Base-by-base conservation (phyloP, 345 rosid species). In the Clarkia xantiana region DNA sequence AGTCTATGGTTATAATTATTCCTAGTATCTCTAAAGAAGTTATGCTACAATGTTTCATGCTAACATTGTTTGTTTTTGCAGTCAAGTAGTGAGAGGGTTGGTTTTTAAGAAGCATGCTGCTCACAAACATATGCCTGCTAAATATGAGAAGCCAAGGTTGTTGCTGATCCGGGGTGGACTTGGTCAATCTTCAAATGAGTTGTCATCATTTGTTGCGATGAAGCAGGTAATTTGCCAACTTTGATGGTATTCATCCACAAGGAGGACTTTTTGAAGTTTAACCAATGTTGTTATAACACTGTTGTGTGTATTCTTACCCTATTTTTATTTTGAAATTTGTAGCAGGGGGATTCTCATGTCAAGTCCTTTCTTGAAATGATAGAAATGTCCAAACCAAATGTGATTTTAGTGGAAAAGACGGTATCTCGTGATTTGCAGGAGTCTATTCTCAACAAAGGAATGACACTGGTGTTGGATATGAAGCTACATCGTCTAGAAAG, bases 41-140 rank as follows among this genome's bases (percentile, higher is more conserved):
- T 29, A 29, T 29, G 36, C 6, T 29, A 7, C 36, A 29, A 29
- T 7, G 36, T 5, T 10, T 16, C 45, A 14, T 45, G n/a, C 23
- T 38, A 13, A 43, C 34, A 16, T 14, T 7, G 25, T 18, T 44
- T 55, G 59, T 9, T 67, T 62, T 60, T 71, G 71, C 87, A 91
- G 98, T 71, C 72, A 80, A 69, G 74, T 91, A 54, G 71, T 91
- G 61, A 76, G 64, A 64, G 98, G 98, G 47, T 64, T 80, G 73
- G 98, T 86, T 59, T 91, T 91, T 53, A 86, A 91, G 62, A 91
- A 86, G 76, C 87, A 59, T 75, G 96, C 87, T 36, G 94, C 98
- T 51, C 98, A 76, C 78, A 91, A 91, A 67, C 96, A 82, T 74
- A 91, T 91, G 98, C 75, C 80, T 9, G 84, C 94, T 19, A 61